Percentiles rank a stretch among this genome's conserved stretches.
Conservation (phyloP, 2,329 filamentous ascomycete genomes). For the Fusarium irregulare region DNA sequence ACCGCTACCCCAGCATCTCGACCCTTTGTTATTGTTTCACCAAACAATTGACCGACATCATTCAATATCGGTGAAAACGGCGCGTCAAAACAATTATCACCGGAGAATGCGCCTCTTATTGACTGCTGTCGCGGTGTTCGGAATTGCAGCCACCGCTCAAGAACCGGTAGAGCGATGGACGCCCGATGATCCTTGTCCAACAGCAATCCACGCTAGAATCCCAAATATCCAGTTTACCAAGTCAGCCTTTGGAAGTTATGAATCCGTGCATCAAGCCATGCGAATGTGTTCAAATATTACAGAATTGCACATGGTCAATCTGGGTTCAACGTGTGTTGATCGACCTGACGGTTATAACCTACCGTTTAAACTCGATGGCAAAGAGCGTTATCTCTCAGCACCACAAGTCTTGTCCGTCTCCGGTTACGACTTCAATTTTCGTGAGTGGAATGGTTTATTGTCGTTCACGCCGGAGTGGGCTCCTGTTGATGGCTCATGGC, state of each 20-base stretch:
- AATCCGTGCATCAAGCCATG: slow-evolving; percentile 12
- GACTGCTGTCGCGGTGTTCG: fast-evolving
- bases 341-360: background rate
- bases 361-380: slow-evolving; percentile 17
- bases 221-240: background rate
- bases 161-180: background rate
- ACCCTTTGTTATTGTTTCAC: background rate
- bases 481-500: slow-evolving; percentile 6
- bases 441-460: too few species aligned
- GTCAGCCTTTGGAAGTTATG: background rate
- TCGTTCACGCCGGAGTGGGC: slow-evolving; percentile 1
- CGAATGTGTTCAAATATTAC: slow-evolving; percentile 7
- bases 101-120: fast-evolving
- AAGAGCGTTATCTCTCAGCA: slow-evolving; percentile 16
- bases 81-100: background rate
- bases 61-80: too few species aligned
- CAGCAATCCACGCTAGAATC: background rate
- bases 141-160: background rate
- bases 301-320: background rate
- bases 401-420: background rate
- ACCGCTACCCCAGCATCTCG: background rate
- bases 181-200: background rate
- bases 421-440: slow-evolving; percentile 3
- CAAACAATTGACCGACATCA: too few species aligned
- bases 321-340: background rate